Evolutionary conservation across 441 rosid species (phyloP).

Genomic region (Adansonia rubrostipa): DNA sequence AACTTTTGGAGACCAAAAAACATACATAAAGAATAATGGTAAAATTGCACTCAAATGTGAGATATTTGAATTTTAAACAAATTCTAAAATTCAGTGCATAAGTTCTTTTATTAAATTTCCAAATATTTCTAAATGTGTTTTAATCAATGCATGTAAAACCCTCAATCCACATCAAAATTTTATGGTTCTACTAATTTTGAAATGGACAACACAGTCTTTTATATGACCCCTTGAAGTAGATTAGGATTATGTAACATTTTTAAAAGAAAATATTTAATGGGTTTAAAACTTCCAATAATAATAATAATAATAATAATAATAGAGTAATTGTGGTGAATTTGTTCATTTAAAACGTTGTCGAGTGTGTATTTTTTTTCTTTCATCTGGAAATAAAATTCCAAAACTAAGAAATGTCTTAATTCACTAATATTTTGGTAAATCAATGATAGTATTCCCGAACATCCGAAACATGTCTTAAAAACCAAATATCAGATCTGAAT

Average conservation of each 20-base stretch:
- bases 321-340: not conserved
- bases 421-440: conserved; percentile 1
- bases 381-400: not conserved
- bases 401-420: not conserved
- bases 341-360: not conserved
- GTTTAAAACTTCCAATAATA: no score
- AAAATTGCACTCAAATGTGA: no score
- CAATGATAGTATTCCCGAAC: not conserved
- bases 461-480: conserved; percentile 2
- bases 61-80: no score
- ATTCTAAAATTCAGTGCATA: no score
- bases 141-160: not conserved
- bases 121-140: not conserved
- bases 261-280: no score
- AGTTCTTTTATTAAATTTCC: not conserved
- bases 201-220: no score
- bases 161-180: not conserved
- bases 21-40: no score
- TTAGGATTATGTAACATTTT: no score
- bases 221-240: no score
- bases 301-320: no score
- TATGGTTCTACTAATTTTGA: no score
- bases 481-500: not conserved
- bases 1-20: no score
- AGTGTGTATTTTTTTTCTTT: not conserved